Conservation (phyloP, 169 alveolate species). For the Haemoproteus tartakovskyi region DNA sequence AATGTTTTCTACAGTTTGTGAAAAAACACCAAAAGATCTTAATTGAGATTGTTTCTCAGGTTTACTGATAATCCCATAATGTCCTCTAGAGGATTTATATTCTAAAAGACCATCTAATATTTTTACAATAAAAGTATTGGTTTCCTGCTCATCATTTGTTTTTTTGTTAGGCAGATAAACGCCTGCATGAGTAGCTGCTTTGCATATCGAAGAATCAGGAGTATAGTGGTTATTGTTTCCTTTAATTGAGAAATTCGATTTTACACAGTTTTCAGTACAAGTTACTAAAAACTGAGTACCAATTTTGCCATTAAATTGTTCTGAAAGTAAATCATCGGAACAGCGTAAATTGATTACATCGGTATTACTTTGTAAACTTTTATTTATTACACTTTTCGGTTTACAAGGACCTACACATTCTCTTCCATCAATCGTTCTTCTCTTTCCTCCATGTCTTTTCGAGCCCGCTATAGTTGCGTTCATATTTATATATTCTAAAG, state of each 20-base stretch:
- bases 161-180: constrained; percentile 16
- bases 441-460: constrained; percentile 4
- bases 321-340: constrained; percentile 23
- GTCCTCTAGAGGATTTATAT: constrained; percentile 76
- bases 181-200: constrained; percentile 88
- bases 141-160: neutral
- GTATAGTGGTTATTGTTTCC: constrained; percentile 79
- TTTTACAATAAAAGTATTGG: constrained; percentile 31
- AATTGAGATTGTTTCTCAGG: constrained; percentile 72
- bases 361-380: constrained; percentile 42
- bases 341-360: constrained; percentile 30
- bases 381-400: constrained; percentile 34
- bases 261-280: constrained; percentile 72
- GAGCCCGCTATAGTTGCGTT: neutral
- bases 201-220: constrained; percentile 87
- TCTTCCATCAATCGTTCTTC: constrained; percentile 59
- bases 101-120: constrained; percentile 71
- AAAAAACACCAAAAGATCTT: constrained; percentile 79
- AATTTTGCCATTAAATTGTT: constrained; percentile 72
- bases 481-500: constrained; percentile 15
- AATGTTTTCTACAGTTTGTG: constrained; percentile 72
- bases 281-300: constrained; percentile 74
- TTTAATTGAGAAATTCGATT: constrained; percentile 66
- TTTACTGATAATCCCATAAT: constrained; percentile 67
- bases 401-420: constrained; percentile 41